Percentiles rank a stretch among this genome's conserved stretches.
Conservation (phyloP, 495 filamentous ascomycete genomes). For the Aspergillus carlsbadensis region DNA sequence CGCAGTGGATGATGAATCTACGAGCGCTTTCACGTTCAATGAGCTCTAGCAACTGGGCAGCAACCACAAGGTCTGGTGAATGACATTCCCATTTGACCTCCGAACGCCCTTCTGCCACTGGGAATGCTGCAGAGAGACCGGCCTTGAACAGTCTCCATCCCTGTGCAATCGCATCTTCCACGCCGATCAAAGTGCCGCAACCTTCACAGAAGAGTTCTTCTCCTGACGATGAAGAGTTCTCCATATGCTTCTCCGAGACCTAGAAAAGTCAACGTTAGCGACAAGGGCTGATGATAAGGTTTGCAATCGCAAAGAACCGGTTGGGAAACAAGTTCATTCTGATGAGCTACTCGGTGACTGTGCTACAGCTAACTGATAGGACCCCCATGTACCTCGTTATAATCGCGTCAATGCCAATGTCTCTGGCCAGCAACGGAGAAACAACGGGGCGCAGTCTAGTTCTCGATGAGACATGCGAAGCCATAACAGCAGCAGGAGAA, state of each 20-base stretch:
- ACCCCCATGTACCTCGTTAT: conserved; percentile 55
- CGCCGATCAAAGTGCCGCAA: conserved; percentile 46
- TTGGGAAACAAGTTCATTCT: not conserved
- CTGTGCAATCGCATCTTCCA: conserved; percentile 38
- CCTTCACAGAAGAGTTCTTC: conserved; percentile 30
- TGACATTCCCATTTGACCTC: conserved; percentile 31
- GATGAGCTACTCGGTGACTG: not conserved
- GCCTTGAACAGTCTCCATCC: conserved; percentile 54
- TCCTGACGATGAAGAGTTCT: conserved; percentile 1
- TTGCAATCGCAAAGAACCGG: not conserved
- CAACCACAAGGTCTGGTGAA: conserved; percentile 50
- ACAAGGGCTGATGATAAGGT: not conserved
- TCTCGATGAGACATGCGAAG: conserved; percentile 15
- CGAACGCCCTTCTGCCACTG: not conserved
- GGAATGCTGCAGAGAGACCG: conserved; percentile 35
- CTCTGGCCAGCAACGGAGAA: conserved; percentile 42
- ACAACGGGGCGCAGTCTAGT: conserved; percentile 25
- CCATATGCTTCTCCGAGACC: conserved; percentile 17
- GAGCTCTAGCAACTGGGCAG: conserved; percentile 50
- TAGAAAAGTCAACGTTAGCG: conserved; percentile 23
- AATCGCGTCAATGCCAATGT: conserved; percentile 50
- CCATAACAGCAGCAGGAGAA: conserved; percentile 21
- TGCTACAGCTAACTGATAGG: not conserved
- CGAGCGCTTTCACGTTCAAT: conserved; percentile 49
- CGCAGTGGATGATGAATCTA: conserved; percentile 48